These are phyloP conservation scores for Tylopilus sp. DNA, from an alignment of 1,284 basidiomycete species.

Conservation along the genomic window DNA sequence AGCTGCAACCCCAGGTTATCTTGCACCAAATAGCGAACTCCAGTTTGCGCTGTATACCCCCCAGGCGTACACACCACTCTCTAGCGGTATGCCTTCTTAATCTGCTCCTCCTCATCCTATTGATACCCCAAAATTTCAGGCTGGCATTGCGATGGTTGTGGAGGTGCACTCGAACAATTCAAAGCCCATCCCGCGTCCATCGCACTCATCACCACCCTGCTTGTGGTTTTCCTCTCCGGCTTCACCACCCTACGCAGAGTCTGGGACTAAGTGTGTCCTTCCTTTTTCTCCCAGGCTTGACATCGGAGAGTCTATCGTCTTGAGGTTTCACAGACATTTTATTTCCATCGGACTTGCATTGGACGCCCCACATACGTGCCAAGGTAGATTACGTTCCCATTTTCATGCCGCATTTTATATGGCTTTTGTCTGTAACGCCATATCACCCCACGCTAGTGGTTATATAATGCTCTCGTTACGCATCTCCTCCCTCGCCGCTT, in stretches of 20 bases:
- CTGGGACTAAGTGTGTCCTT: slow-evolving; percentile 20
- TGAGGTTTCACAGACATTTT: slow-evolving; percentile 23
- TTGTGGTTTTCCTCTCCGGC: slow-evolving; percentile 73
- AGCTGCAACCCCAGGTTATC: slow-evolving; percentile 55
- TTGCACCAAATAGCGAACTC: slow-evolving; percentile 67
- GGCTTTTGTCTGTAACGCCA: slow-evolving; percentile 12
- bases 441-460: slow-evolving; percentile 16
- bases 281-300: background rate
- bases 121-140: slow-evolving; percentile 41
- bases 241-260: slow-evolving; percentile 39
- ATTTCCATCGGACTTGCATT: slow-evolving; percentile 24
- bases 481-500: slow-evolving; percentile 3
- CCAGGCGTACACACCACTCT: slow-evolving; percentile 67
- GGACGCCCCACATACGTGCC: slow-evolving; percentile 31
- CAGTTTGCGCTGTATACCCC: slow-evolving; percentile 87
- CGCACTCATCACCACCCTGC: slow-evolving; percentile 61
- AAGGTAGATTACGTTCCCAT: slow-evolving; percentile 26
- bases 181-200: slow-evolving; percentile 61
- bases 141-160: slow-evolving; percentile 76
- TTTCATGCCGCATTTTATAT: slow-evolving; percentile 25
- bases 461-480: slow-evolving; percentile 23
- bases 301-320: slow-evolving; percentile 9
- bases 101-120: background rate
- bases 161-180: slow-evolving; percentile 45
- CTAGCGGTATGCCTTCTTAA: slow-evolving; percentile 49